Percentiles rank a stretch among this genome's conserved stretches.
phyloP scores from a whole-genome alignment of 2,329 filamentous ascomycete species.

The Diplodia mutila region DNA sequence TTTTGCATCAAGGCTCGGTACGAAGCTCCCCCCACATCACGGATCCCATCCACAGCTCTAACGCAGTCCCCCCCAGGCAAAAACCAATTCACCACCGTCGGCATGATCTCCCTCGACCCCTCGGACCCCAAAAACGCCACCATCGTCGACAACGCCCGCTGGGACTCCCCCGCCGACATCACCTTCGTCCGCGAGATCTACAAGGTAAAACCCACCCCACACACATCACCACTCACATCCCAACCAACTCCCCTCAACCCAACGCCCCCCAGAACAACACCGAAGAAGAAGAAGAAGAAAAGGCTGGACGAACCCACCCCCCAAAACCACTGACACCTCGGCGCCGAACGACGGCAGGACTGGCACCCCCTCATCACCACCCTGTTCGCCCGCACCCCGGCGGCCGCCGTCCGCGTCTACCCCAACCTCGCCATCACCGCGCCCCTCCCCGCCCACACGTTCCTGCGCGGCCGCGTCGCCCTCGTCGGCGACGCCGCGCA shows the following conservation, averaged over 20 bases:
- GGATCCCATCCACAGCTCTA: background rate
- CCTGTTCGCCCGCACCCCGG: conserved; percentile 39
- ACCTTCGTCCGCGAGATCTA: conserved; percentile 36
- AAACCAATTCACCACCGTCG: conserved; percentile 27
- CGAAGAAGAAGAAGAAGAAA: no score
- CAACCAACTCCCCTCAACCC: no score
- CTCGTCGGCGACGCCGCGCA: conserved; percentile 47
- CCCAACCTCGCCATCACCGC: conserved; percentile 41
- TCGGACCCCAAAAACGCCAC: conserved; percentile 34
- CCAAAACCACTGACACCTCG: background rate
- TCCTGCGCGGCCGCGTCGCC: conserved; percentile 35
- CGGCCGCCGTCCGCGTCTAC: conserved; percentile 38
- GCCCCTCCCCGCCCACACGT: conserved; percentile 37
- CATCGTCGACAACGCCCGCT: conserved; percentile 31
- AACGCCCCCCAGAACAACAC: background rate
- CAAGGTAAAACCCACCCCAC: conserved; percentile 1
- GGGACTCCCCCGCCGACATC: conserved; percentile 37
- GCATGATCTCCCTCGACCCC: conserved; percentile 37
- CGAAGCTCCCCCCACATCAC: conserved; percentile 14
- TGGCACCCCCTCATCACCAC: conserved; percentile 44
- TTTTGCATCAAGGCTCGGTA: conserved; percentile 38
- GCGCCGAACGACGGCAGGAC: no score
- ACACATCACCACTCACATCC: no score
- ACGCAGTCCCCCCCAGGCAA: conserved; percentile 30
- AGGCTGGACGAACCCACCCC: background rate